Conservation (phyloP, 1,139 yeast species). For the Nakaseomyces bracarensis region DNA sequence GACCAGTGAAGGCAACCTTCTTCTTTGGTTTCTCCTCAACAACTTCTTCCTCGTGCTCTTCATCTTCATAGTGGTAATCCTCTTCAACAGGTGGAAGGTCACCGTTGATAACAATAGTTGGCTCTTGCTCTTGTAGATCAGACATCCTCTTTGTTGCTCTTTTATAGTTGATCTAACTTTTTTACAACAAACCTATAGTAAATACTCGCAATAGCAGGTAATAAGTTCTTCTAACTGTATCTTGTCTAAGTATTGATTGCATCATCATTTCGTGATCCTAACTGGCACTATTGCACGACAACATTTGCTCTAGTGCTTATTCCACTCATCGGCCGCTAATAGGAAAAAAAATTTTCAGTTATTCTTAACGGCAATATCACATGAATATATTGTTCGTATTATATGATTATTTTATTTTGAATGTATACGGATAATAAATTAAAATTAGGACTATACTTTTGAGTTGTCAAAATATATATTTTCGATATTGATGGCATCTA, state of each 20-base stretch:
- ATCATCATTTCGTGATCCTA: too few species aligned
- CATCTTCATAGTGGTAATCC: conserved; percentile 30
- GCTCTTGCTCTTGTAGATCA: conserved; percentile 78
- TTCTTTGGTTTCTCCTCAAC: conserved; percentile 45
- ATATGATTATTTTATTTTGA: not conserved
- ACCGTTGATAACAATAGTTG: conserved; percentile 80
- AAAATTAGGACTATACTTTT: too few species aligned
- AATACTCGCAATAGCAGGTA: too few species aligned
- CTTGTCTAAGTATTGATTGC: too few species aligned
- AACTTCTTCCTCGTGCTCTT: conserved; percentile 29
- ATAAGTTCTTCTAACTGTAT: too few species aligned
- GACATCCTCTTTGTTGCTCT: conserved; percentile 33
- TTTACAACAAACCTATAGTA: too few species aligned
- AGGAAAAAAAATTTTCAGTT: conserved; percentile 3
- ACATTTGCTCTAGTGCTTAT: not conserved
- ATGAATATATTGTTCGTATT: not conserved
- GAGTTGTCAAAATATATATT: too few species aligned
- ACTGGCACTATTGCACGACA: not conserved
- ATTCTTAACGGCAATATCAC: not conserved
- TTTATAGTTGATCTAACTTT: too few species aligned
- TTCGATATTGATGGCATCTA: too few species aligned
- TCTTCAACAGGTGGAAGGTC: conserved; percentile 42
- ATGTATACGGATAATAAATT: too few species aligned
- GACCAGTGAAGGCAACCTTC: conserved; percentile 74
- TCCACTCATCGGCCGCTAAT: conserved; percentile 6